Evolutionary conservation across 768 basidiomycete genomes (phyloP), one percentile per base, ranked within the genome.

Genomic region (Leccinum longicurvipes): DNA sequence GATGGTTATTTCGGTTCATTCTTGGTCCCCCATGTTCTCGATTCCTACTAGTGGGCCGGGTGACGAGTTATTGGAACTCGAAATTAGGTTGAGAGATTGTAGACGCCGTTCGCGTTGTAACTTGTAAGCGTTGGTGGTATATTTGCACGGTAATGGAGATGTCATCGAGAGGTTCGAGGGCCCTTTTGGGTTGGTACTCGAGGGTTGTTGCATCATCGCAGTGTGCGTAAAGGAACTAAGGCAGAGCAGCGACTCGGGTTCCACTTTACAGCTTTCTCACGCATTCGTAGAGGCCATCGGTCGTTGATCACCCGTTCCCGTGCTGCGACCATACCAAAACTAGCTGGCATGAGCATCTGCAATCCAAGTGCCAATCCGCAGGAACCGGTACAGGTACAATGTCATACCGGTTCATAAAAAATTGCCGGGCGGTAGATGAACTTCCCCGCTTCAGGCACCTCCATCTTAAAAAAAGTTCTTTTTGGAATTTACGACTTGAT

Each of bases 1-100:
- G 70, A 76, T 29, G 21, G 23, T 1, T 87, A 87, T 62, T 82
- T 87, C 41, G 62, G 66, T 1, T 63, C 66, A 1, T 85, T 87
- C 63, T 68, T 79, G 67, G 55, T 65, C 23, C 34, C 68, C 50
- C 49, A 14, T 14, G 15, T n/a, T 17, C 28, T 12, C 12, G 25
- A 34, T 25, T 42, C 47, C 36, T 41, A 21, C 36, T 41, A 21
- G 45, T n/a, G 10, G 23, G 29, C 12, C 12, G 29, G 17, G 9
- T n/a, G 36, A 39, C n/a, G n/a, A n/a, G n/a, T n/a, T n/a, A n/a
- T n/a, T n/a, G n/a, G n/a, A n/a, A n/a, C n/a, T n/a, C n/a, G n/a
- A n/a, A n/a, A n/a, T n/a, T n/a, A n/a, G 9, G n/a, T n/a, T n/a
- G 36, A n/a, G 36, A 39, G 8, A 17, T 34, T 34, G 32, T 31